Evolutionary conservation across 805 yeast genomes (phyloP).

Genomic region (Metschnikowia proteae): DNA sequence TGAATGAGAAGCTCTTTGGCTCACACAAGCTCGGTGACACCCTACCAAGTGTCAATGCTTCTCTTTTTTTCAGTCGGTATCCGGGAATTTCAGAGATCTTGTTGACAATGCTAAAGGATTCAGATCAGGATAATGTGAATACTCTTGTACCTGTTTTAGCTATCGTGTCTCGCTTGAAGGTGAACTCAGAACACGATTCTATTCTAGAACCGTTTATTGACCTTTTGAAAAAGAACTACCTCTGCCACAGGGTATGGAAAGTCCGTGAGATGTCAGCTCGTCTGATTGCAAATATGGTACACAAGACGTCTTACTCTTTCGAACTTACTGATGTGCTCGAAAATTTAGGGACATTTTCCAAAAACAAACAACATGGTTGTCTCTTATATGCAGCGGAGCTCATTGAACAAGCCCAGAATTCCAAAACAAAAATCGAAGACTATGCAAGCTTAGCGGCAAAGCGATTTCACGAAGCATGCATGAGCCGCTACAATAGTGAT

Average conservation of each 20-base stretch:
- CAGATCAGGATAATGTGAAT: slow-evolving; percentile 27
- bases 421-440: slow-evolving; percentile 15
- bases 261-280: slow-evolving; percentile 84
- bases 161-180: slow-evolving; percentile 63
- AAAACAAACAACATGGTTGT: slow-evolving; percentile 12
- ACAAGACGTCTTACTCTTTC: slow-evolving; percentile 6
- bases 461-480: slow-evolving; percentile 26
- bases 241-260: slow-evolving; percentile 67
- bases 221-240: slow-evolving; percentile 27
- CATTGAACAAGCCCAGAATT: slow-evolving; percentile 8
- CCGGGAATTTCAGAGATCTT: slow-evolving; percentile 50
- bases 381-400: slow-evolving; percentile 11
- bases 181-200: slow-evolving; percentile 47
- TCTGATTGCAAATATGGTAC: slow-evolving; percentile 52
- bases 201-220: slow-evolving; percentile 51
- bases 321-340: slow-evolving; percentile 25
- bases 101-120: slow-evolving; percentile 34
- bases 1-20: slow-evolving; percentile 80
- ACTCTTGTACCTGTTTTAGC: slow-evolving; percentile 76
- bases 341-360: neutral
- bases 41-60: slow-evolving; percentile 45
- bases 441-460: slow-evolving; percentile 21
- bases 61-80: slow-evolving; percentile 68
- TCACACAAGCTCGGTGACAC: slow-evolving; percentile 38
- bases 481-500: slow-evolving; percentile 20